Conservation (phyloP, 805 yeast genomes). For the Cyberlindnera euphorbiae region DNA sequence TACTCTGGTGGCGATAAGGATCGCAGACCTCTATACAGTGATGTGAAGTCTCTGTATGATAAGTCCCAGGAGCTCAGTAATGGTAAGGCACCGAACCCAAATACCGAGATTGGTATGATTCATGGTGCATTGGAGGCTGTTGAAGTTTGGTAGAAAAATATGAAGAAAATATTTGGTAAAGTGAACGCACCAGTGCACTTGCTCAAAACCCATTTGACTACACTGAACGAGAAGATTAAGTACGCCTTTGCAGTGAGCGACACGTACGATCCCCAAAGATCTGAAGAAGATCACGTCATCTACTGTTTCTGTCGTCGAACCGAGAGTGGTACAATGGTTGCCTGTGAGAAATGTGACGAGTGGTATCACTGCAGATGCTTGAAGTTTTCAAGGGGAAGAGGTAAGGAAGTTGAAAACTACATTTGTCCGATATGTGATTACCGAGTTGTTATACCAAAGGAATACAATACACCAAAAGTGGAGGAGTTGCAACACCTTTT, state of each 20-base stretch:
- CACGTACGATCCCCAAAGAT: conserved; percentile 7
- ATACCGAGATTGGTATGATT: conserved; percentile 15
- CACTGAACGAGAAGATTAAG: conserved; percentile 18
- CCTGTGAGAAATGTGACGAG: conserved; percentile 64
- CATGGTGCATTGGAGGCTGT: conserved; percentile 19
- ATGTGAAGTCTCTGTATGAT: conserved; percentile 25
- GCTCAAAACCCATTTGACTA: conserved; percentile 25
- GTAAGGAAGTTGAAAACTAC: conserved; percentile 33
- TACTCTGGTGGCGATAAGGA: conserved; percentile 29
- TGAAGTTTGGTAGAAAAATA: conserved; percentile 35
- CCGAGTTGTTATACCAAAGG: conserved; percentile 28
- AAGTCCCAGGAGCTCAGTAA: conserved; percentile 11
- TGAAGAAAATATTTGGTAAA: conserved; percentile 32
- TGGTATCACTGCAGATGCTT: conserved; percentile 69
- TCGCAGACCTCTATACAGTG: conserved; percentile 28
- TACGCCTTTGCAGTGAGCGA: conserved; percentile 26
- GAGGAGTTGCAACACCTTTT: conserved; percentile 29
- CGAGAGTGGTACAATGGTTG: conserved; percentile 63
- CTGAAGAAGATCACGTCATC: conserved; percentile 19
- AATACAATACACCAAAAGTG: conserved; percentile 30
- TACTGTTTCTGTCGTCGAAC: conserved; percentile 61
- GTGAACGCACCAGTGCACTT: conserved; percentile 30
- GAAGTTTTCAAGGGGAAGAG: conserved; percentile 31
- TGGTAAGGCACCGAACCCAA: not conserved
- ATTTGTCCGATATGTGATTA: conserved; percentile 53